Conservation (phyloP, 805 yeast genomes). For the Ogataea haglerorum region DNA sequence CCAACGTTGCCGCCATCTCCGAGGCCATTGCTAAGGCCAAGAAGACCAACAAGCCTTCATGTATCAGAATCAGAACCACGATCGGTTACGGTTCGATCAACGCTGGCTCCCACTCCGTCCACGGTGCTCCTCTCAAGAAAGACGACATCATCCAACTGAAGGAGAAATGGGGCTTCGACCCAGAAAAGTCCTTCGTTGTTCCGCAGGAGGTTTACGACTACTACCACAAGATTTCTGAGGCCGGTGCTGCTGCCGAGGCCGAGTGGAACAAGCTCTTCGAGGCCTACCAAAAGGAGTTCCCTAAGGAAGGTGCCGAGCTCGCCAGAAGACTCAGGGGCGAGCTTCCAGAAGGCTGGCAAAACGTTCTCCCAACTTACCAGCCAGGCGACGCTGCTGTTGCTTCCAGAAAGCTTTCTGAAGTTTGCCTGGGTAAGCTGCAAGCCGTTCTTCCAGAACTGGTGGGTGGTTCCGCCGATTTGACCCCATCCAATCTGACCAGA, state of each 20-base stretch:
- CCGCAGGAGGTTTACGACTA: conserved; percentile 78
- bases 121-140: conserved; percentile 93
- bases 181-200: conserved; percentile 72
- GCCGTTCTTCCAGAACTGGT: conserved; percentile 77
- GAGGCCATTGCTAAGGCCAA: conserved; percentile 79
- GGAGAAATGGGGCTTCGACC: conserved; percentile 81
- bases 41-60: conserved; percentile 80
- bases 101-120: conserved; percentile 88
- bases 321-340: conserved; percentile 72
- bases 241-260: conserved; percentile 65
- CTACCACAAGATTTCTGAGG: conserved; percentile 53
- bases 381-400: conserved; percentile 82
- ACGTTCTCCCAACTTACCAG: conserved; percentile 73
- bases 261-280: conserved; percentile 71
- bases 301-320: conserved; percentile 75
- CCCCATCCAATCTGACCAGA: conserved; percentile 94
- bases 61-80: conserved; percentile 83
- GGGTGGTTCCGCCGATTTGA: conserved; percentile 98
- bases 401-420: conserved; percentile 90
- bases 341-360: conserved; percentile 81
- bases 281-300: conserved; percentile 64
- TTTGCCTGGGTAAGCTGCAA: conserved; percentile 60
- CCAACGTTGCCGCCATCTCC: conserved; percentile 65
- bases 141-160: conserved; percentile 90
- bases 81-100: conserved; percentile 90